Evolutionary conservation across 495 filamentous ascomycete genomes (phyloP), one percentile per base, ranked within the genome.

Genomic region (Aspergillus indologenus): DNA sequence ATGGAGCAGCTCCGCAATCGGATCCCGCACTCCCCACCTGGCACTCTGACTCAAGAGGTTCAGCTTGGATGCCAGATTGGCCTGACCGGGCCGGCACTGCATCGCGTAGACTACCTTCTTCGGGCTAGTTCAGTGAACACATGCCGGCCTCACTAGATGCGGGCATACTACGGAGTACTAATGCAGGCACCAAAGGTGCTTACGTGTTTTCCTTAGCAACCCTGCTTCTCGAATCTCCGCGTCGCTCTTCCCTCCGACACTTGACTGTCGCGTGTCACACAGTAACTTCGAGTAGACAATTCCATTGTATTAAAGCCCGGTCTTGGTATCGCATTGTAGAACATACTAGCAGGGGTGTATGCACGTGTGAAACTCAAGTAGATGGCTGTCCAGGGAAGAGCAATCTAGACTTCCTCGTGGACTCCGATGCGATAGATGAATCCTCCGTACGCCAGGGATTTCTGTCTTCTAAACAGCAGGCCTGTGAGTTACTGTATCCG

Each of bases 61-160:
- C 48, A 26, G 23, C 48, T 51, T 29, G 23, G n/a, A 51, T 51
- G 48, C 48, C 48, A 31, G 23, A 29, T 18, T 51, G 48, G 24
- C 48, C 48, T 51, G 48, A 51, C 34, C 34, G 12, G 12, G 5
- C 12, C 34, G 34, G 5, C 34, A 40, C 12, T 11, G 34, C 34
- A 40, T 40, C 34, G 34, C 34, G 12, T 40, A 40, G 12, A 40
- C 12, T 40, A 40, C 34, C 34, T 14, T 15, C 34, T 40, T 40
- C 34, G 12, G 34, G 34, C 34, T 40, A 40, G 34, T 11, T n/a
- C n/a, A n/a, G n/a, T n/a, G n/a, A n/a, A n/a, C n/a, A n/a, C n/a
- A n/a, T n/a, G n/a, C n/a, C n/a, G n/a, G n/a, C n/a, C n/a, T n/a
- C n/a, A n/a, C n/a, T n/a, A n/a, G n/a, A n/a, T n/a, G n/a, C n/a